These are phyloP conservation scores for Trichoderma afroharzianum DNA, from an alignment of 2,329 filamentous ascomycete genomes.

Conservation along the genomic window DNA sequence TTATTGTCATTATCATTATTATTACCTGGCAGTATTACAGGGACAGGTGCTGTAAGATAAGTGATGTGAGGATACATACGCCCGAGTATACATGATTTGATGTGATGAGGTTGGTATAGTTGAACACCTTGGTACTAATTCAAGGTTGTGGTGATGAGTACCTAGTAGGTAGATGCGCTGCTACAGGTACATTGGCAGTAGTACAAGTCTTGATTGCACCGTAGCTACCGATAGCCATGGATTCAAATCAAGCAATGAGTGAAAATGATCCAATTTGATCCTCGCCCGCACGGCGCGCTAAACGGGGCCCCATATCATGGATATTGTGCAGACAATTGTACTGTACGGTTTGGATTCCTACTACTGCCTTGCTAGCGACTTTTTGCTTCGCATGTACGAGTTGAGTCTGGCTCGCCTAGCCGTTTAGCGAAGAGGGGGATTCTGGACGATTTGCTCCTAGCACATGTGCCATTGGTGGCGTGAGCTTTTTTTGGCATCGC, in stretches of 20 bases:
- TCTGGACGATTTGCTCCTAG: neutral
- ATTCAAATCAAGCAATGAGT: neutral
- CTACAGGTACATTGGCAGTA: neutral
- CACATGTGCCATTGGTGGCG: conserved; percentile 4
- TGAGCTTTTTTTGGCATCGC: conserved; percentile 1
- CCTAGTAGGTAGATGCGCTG: no score
- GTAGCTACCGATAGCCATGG: neutral
- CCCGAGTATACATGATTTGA: neutral
- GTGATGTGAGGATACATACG: neutral
- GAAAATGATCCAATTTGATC: neutral
- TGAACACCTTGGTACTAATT: no score
- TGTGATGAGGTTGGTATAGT: neutral
- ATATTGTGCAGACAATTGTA: neutral
- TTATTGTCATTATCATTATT: neutral
- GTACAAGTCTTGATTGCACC: neutral
- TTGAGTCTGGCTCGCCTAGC: conserved; percentile 2
- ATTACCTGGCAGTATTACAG: neutral
- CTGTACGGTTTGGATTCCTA: neutral
- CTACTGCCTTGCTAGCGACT: neutral
- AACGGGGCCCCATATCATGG: neutral
- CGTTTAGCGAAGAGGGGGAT: neutral
- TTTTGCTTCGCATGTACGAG: neutral
- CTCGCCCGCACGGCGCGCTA: conserved; percentile 11
- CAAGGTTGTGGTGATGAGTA: no score
- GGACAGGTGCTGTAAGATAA: neutral